These are phyloP conservation scores for Leptographium flavum DNA, from an alignment of 2,329 filamentous ascomycete species.

Conservation along the genomic window DNA sequence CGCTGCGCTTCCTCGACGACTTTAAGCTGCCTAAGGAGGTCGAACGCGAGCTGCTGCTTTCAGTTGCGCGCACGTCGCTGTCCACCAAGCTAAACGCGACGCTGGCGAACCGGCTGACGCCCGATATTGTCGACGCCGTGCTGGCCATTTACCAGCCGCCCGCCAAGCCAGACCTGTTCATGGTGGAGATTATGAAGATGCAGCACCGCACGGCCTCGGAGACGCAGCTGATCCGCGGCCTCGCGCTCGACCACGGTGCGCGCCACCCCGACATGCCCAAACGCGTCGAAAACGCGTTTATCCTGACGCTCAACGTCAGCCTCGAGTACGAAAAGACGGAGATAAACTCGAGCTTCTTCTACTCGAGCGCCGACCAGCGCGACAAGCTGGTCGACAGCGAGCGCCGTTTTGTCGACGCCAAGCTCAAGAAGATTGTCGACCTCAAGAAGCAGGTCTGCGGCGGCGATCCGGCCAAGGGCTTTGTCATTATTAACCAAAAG, in stretches of 20 bases:
- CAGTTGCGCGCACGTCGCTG: slow-evolving; percentile 84
- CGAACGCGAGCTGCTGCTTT: slow-evolving; percentile 85
- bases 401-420: slow-evolving; percentile 87
- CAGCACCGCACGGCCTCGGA: slow-evolving; percentile 93
- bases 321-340: slow-evolving; percentile 98
- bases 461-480: slow-evolving; percentile 82
- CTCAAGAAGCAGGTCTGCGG: slow-evolving; percentile 97
- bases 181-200: slow-evolving; percentile 99
- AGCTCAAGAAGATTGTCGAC: slow-evolving; percentile 93
- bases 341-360: slow-evolving; percentile 98
- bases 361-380: slow-evolving; percentile 89
- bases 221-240: slow-evolving; percentile 85
- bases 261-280: slow-evolving; percentile 98
- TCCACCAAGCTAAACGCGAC: slow-evolving; percentile 87
- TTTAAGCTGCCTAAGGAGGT: slow-evolving; percentile 86
- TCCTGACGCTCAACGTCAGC: slow-evolving; percentile 90
- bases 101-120: slow-evolving; percentile 81
- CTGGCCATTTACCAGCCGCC: slow-evolving; percentile 84
- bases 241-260: slow-evolving; percentile 89
- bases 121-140: slow-evolving; percentile 91
- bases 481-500: slow-evolving; percentile 98
- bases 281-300: slow-evolving; percentile 85
- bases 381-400: slow-evolving; percentile 98
- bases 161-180: slow-evolving; percentile 90
- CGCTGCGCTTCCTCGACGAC: slow-evolving; percentile 78